A percentile compares a stretch with the other conserved stretches of the same genome.
Evolutionary conservation across 2,329 filamentous ascomycete species (phyloP).

Genomic region (Exophiala xenobiotica): DNA sequence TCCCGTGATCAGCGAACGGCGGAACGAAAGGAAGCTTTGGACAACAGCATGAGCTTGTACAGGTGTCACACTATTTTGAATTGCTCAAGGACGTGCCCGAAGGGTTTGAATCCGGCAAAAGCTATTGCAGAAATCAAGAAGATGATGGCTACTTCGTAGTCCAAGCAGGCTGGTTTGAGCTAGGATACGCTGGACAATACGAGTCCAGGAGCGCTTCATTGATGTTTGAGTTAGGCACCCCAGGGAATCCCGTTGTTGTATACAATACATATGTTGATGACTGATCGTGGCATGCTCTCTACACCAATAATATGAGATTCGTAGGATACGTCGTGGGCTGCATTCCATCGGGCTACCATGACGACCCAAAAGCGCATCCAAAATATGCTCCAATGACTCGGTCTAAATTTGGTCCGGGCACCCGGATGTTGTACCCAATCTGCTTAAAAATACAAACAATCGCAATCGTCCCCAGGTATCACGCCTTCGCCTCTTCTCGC

Average conservation of each 20-base stretch:
- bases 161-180: neutral
- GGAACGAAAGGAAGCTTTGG: constrained; percentile 84
- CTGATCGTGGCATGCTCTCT: neutral
- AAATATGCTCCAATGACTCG: constrained; percentile 14
- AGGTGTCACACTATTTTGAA: constrained; percentile 99
- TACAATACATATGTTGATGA: constrained; percentile 3
- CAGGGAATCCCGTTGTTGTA: constrained; percentile 1
- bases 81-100: constrained; percentile 96
- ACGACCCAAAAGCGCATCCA: neutral
- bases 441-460: constrained; percentile 13
- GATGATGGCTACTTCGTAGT: constrained; percentile 64
- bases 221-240: neutral
- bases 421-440: neutral
- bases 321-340: no score
- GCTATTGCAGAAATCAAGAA: constrained; percentile 99
- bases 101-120: constrained; percentile 93
- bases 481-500: constrained; percentile 1
- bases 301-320: neutral
- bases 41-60: constrained; percentile 99
- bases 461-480: constrained; percentile 12
- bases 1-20: constrained; percentile 86
- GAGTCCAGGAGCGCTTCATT: neutral
- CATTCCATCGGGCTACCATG: neutral
- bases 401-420: constrained; percentile 5
- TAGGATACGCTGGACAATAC: neutral